phyloP scores from a whole-genome alignment of 2,329 filamentous ascomycete species.

The Blastomyces percursus region DNA sequence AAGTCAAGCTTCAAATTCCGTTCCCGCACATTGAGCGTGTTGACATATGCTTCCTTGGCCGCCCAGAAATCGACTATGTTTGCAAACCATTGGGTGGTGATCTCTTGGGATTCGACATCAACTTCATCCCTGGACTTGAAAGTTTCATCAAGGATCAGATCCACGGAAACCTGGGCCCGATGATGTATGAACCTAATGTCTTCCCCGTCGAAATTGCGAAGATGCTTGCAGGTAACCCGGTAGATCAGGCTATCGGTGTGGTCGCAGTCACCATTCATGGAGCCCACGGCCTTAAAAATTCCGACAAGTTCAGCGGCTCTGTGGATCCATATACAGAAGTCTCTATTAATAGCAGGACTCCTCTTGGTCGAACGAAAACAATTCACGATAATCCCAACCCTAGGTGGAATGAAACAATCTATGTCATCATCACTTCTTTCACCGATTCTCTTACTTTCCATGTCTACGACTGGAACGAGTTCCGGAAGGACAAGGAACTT shows the following conservation, averaged over 20 bases:
- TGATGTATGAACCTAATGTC: constrained; percentile 97
- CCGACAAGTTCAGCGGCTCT: constrained; percentile 83
- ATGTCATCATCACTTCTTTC: constrained; percentile 85
- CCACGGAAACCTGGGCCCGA: constrained; percentile 81
- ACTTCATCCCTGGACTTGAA: constrained; percentile 93
- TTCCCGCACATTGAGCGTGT: constrained; percentile 93
- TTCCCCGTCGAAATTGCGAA: constrained; percentile 98
- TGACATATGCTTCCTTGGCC: constrained; percentile 88
- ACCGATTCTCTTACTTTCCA: constrained; percentile 77
- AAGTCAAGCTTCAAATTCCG: constrained; percentile 91
- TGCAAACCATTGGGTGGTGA: constrained; percentile 97
- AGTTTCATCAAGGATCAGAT: constrained; percentile 93
- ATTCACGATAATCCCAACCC: constrained; percentile 76
- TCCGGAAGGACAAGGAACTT: constrained; percentile 91
- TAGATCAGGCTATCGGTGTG: constrained; percentile 93
- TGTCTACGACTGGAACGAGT: constrained; percentile 87
- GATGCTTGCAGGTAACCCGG: constrained; percentile 86
- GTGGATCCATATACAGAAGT: constrained; percentile 82
- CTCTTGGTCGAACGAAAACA: constrained; percentile 80
- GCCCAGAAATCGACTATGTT: constrained; percentile 86
- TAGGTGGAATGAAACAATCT: constrained; percentile 93
- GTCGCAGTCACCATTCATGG: constrained; percentile 84
- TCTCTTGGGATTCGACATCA: constrained; percentile 94
- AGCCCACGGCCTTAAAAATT: constrained; percentile 85
- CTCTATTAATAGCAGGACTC: constrained; percentile 70